Evolutionary conservation across 768 basidiomycete species (phyloP).

Genomic region (Leccinum arenicola): DNA sequence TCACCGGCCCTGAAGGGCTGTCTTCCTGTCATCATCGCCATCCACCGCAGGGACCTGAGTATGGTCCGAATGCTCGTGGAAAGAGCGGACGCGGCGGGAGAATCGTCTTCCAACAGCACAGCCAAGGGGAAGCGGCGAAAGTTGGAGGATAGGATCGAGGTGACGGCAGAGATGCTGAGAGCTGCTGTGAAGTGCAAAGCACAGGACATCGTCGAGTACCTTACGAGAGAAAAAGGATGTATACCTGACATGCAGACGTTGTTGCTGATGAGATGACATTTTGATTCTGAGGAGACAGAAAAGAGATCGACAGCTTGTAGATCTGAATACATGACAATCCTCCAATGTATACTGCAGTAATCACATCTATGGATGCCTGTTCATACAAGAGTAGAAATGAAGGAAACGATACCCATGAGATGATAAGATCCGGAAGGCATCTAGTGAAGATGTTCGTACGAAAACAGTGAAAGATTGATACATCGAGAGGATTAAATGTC

Average conservation of each 20-base stretch:
- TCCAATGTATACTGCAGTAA: slow-evolving; percentile 16
- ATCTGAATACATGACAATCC: slow-evolving; percentile 9
- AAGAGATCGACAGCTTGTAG: not conserved
- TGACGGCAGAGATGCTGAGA: slow-evolving; percentile 58
- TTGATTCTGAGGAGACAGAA: not conserved
- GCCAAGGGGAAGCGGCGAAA: slow-evolving; percentile 45
- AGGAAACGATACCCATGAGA: slow-evolving; percentile 11
- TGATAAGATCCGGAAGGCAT: slow-evolving; percentile 2
- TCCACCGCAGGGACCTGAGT: slow-evolving; percentile 61
- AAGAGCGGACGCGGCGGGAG: slow-evolving; percentile 29
- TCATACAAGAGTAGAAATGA: slow-evolving; percentile 9
- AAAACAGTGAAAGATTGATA: slow-evolving; percentile 5
- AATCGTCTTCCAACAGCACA: slow-evolving; percentile 23
- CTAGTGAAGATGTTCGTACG: slow-evolving; percentile 13
- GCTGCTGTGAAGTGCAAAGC: slow-evolving; percentile 64
- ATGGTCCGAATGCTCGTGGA: slow-evolving; percentile 80
- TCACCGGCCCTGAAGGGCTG: slow-evolving; percentile 60
- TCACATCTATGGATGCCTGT: slow-evolving; percentile 25
- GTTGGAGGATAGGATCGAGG: slow-evolving; percentile 56
- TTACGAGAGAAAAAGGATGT: slow-evolving; percentile 67
- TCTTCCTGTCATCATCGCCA: slow-evolving; percentile 74
- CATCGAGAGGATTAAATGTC: slow-evolving; percentile 58
- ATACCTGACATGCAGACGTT: slow-evolving; percentile 72
- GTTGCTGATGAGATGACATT: slow-evolving; percentile 33
- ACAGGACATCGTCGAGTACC: slow-evolving; percentile 67